Conservation (phyloP, 495 filamentous ascomycete genomes). For the Friedmanniomyces endolithicus region DNA sequence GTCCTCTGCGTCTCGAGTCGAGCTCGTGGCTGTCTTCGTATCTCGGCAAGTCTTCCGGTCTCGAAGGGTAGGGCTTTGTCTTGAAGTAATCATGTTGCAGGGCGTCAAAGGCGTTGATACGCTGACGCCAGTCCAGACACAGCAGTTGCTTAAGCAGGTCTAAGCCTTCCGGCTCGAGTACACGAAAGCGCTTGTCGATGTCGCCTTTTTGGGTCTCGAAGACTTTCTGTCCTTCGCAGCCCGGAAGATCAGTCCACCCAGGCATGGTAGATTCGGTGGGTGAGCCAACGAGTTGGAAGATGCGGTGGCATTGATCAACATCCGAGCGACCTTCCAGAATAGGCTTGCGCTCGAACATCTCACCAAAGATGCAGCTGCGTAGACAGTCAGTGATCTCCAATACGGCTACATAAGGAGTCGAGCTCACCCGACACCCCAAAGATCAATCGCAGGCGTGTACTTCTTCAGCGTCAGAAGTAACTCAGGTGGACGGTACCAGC, state of each 20-base stretch:
- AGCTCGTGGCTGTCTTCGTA: constrained; percentile 95
- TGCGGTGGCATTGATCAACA: constrained; percentile 74
- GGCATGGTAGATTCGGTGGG: constrained; percentile 91
- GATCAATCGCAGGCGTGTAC: constrained; percentile 93
- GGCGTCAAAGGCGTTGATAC: constrained; percentile 91
- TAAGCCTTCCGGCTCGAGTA: constrained; percentile 47
- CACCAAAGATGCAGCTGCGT: constrained; percentile 80
- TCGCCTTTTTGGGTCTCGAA: constrained; percentile 53
- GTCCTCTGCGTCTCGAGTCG: constrained; percentile 52
- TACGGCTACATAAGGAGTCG: constrained; percentile 36
- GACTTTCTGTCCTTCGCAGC: constrained; percentile 59
- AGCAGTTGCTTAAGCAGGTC: constrained; percentile 73
- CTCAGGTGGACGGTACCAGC: constrained; percentile 96
- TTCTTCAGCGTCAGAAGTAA: constrained; percentile 70
- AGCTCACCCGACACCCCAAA: constrained; percentile 76
- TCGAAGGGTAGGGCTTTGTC: constrained; percentile 61
- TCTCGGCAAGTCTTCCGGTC: constrained; percentile 66
- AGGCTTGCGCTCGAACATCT: constrained; percentile 92
- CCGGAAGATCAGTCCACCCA: constrained; percentile 69
- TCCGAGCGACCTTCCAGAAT: constrained; percentile 87
- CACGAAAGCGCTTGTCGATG: constrained; percentile 58
- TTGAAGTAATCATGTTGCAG: constrained; percentile 86
- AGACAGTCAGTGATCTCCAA: neutral
- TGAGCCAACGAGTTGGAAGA: constrained; percentile 86
- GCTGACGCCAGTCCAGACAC: constrained; percentile 72